phyloP scores from a whole-genome alignment of 768 basidiomycete genomes.

The Tubosaeta brunneosetosa region DNA sequence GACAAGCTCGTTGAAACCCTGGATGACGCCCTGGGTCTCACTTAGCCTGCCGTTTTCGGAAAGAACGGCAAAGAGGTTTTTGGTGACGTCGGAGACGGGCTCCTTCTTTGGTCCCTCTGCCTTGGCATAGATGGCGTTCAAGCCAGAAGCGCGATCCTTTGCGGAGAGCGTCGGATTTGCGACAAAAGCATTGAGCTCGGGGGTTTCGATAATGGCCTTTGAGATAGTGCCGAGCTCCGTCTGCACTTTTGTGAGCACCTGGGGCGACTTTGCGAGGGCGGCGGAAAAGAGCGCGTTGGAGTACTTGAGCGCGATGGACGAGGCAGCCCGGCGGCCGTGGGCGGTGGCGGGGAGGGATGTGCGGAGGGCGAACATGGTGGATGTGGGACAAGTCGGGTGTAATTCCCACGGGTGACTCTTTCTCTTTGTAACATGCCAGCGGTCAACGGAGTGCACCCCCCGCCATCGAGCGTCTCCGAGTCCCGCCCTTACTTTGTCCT shows the following conservation, averaged over 20 bases:
- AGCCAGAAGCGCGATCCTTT: constrained; percentile 66
- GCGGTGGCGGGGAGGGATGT: constrained; percentile 38
- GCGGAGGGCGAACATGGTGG: constrained; percentile 57
- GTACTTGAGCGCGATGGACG: constrained; percentile 76
- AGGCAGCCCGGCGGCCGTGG: constrained; percentile 62
- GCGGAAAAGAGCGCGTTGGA: constrained; percentile 79
- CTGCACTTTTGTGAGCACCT: constrained; percentile 80
- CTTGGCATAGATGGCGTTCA: constrained; percentile 62
- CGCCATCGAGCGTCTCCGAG: constrained; percentile 11
- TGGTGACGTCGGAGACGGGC: constrained; percentile 77
- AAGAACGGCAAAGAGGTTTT: constrained; percentile 86
- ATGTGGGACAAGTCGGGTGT: constrained; percentile 1
- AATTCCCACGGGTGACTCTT: constrained; percentile 8
- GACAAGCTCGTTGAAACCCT: constrained; percentile 88
- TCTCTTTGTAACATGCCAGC: constrained; percentile 27
- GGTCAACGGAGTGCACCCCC: constrained; percentile 16
- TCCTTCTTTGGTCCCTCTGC: constrained; percentile 72
- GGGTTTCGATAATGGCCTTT: constrained; percentile 59
- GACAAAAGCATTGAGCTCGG: constrained; percentile 69
- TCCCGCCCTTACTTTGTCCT: constrained; percentile 41
- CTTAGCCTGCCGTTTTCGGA: constrained; percentile 89
- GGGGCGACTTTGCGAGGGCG: constrained; percentile 77
- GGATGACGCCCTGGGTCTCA: constrained; percentile 81
- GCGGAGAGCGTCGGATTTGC: constrained; percentile 87
- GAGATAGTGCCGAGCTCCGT: constrained; percentile 72